Evolutionary conservation across 140 eudicot species (phyloP), one percentile per base, ranked within the genome.

Genomic region (Senecio squalidus): DNA sequence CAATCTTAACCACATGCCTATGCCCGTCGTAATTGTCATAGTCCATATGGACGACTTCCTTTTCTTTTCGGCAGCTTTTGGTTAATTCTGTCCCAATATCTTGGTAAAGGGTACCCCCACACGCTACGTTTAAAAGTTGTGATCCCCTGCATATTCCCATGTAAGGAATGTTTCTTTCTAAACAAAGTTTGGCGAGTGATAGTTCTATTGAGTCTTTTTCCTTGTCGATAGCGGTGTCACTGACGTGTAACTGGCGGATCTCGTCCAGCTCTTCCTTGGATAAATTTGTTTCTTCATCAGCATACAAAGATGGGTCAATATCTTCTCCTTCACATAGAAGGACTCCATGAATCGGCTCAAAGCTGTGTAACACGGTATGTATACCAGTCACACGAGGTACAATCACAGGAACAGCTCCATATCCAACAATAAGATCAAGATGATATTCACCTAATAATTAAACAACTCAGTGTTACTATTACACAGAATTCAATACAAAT

Each of bases 301-400:
- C 68, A 27, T 91, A 91, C 0, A 76, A 76, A 0, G 95, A 82
- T 1, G 98, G 96, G 18, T 92, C 95, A 18, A 92, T 77, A 62
- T 92, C 98, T 46, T 87, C 98, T 6, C 98, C 98, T 70, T 92
- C 98, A 25, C 96, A 92, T 10, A 92, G 71, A 46, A 92, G 96
- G 51, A 92, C 95, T 0, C 98, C 96, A 29, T 92, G 98, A 27
- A 92, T 92, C 1, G 98, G 96, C 75, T 88, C 96, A 7, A 87
- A 92, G 36, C 96, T 92, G 60, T 92, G 93, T 6, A 87, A 52
- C 34, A 87, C 51, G 69, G 77, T 65, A 64, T 92, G 92, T 1
- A 92, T 88, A 10, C 98, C 98, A 7, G 80, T 73, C 0, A 88
- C 98, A 5, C 98, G 72, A 11, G 98, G 96, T 16, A 92, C 89